phyloP scores from a whole-genome alignment of 2,329 filamentous ascomycete genomes.

The Leptosphaerulina australis region DNA sequence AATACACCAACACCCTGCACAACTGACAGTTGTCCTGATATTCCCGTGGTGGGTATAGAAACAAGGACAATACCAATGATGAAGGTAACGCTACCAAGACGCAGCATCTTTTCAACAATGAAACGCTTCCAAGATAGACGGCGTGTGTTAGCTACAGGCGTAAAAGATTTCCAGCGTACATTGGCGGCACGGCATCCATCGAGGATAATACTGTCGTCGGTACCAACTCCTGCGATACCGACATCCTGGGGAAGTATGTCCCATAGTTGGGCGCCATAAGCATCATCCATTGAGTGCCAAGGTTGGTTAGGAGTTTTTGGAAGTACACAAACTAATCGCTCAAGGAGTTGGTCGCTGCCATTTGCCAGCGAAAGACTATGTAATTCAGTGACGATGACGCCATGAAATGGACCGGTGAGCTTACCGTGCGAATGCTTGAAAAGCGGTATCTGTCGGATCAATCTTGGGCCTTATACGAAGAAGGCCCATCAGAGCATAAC shows the following conservation, averaged over 20 bases:
- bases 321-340: slow-evolving; percentile 54
- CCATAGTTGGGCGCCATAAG: slow-evolving; percentile 52
- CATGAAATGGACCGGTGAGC: not conserved
- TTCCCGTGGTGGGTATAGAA: not conserved
- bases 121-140: slow-evolving; percentile 37
- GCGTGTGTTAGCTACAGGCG: slow-evolving; percentile 38
- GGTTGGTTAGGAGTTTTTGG: slow-evolving; percentile 42
- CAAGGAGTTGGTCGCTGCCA: slow-evolving; percentile 54
- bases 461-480: slow-evolving; percentile 50
- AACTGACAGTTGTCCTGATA: not conserved
- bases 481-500: slow-evolving; percentile 57
- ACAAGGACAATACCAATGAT: slow-evolving; percentile 23
- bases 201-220: slow-evolving; percentile 53
- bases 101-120: slow-evolving; percentile 28
- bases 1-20: slow-evolving; percentile 11
- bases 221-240: slow-evolving; percentile 50
- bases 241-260: slow-evolving; percentile 52
- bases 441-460: slow-evolving; percentile 49
- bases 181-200: slow-evolving; percentile 51
- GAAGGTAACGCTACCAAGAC: slow-evolving; percentile 27
- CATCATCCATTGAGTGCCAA: slow-evolving; percentile 53
- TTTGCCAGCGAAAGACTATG: slow-evolving; percentile 53
- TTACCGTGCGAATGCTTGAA: slow-evolving; percentile 55
- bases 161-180: slow-evolving; percentile 54
- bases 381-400: not conserved